Percentiles rank a stretch among this genome's conserved stretches.
These are phyloP conservation scores for Nasturtium officinale DNA, from an alignment of 345 rosid species.

Conservation along the genomic window DNA sequence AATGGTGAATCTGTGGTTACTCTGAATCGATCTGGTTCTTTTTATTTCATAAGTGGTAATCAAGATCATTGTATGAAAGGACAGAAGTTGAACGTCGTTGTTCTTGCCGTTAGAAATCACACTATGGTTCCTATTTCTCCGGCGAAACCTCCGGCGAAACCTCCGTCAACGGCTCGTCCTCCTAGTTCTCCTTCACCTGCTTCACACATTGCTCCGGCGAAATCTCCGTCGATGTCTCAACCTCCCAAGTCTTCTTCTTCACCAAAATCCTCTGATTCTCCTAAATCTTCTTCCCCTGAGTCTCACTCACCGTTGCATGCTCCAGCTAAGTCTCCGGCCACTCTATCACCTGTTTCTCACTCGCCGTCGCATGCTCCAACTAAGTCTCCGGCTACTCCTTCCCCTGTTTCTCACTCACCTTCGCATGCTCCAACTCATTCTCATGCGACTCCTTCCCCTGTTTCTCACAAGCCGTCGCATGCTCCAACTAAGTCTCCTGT, in stretches of 20 bases:
- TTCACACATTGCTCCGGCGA: constrained; percentile 12
- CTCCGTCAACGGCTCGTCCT: constrained; percentile 6
- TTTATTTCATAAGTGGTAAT: constrained; percentile 66
- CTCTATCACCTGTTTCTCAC: constrained; percentile 13
- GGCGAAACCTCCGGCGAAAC: constrained; percentile 31
- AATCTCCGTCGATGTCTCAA: constrained; percentile 26
- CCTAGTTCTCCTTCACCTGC: constrained; percentile 28
- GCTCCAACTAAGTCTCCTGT: too few relatives aligned
- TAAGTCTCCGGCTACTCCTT: background rate
- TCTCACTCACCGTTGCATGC: constrained; percentile 15
- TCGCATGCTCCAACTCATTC: background rate
- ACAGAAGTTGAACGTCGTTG: constrained; percentile 57
- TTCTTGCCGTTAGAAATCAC: constrained; percentile 42
- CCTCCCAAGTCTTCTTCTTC: constrained; percentile 26
- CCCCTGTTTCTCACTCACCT: constrained; percentile 2
- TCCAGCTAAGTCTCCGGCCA: background rate
- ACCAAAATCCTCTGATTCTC: too few relatives aligned
- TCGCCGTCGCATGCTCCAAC: constrained; percentile 8
- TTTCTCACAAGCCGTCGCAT: too few relatives aligned
- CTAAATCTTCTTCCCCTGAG: background rate
- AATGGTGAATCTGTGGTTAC: constrained; percentile 48
- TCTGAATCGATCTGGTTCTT: constrained; percentile 53
- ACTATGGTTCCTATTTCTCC: constrained; percentile 23
- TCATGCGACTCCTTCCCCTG: background rate
- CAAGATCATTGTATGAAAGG: constrained; percentile 55